Percentiles rank a stretch among this genome's conserved stretches.
These are phyloP conservation scores for Suillus subaureus DNA, from an alignment of 768 basidiomycete genomes.

Conservation along the genomic window DNA sequence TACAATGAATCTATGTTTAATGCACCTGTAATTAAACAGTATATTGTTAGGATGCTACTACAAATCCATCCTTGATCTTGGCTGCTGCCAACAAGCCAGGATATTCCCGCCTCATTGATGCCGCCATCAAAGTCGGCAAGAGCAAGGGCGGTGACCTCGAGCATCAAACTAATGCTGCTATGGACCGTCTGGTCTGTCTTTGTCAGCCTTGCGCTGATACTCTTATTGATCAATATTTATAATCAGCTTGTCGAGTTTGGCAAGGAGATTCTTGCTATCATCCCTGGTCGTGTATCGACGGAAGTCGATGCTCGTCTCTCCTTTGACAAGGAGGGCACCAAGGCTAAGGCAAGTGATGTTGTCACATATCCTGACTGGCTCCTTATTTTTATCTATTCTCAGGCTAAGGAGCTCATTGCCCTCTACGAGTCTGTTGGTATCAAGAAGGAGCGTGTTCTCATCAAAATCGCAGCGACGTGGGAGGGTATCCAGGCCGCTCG, in stretches of 20 bases:
- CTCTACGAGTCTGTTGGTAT: conserved; percentile 95
- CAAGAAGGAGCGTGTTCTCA: conserved; percentile 90
- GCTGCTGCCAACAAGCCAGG: conserved; percentile 88
- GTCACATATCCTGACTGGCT: not conserved
- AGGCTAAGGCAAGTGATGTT: conserved; percentile 63
- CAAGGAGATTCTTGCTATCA: conserved; percentile 90
- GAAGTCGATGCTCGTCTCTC: conserved; percentile 98
- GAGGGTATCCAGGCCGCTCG: conserved; percentile 99
- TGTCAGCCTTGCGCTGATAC: not conserved
- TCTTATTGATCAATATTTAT: conserved; percentile 9
- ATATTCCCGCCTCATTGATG: conserved; percentile 82
- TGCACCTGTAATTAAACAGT: conserved; percentile 11
- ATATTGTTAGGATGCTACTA: conserved; percentile 83
- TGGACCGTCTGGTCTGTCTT: conserved; percentile 81
- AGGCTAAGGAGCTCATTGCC: conserved; percentile 86
- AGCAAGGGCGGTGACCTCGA: conserved; percentile 79
- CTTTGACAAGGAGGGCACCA: conserved; percentile 92
- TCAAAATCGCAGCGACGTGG: conserved; percentile 99
- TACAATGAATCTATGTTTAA: conserved; percentile 17
- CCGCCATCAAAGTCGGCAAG: conserved; percentile 75
- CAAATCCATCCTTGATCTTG: conserved; percentile 94
- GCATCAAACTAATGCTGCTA: conserved; percentile 72
- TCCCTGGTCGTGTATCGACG: conserved; percentile 98
- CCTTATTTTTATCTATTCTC: not conserved
- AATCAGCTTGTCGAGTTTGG: conserved; percentile 94